Base-by-base conservation (phyloP, 1,139 yeast species). In the Suzukiozyma palmioleophila region DNA sequence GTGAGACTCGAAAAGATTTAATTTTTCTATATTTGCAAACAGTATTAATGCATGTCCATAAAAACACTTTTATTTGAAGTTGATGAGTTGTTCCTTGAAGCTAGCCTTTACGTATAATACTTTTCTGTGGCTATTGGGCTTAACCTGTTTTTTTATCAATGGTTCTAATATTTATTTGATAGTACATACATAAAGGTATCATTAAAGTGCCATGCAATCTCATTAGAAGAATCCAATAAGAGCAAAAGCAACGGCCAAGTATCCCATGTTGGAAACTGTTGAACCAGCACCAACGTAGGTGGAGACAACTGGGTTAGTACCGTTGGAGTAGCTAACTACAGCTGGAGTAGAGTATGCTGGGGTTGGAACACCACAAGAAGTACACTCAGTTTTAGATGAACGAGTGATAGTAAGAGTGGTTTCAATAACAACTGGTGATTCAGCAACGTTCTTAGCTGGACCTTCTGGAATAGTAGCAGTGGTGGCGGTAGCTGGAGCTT, bases 401-500 rank as follows among this genome's bases (percentile, higher is more conserved):
- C 39, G 32, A 12, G 39, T 32, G 13, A 25, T 32, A 18, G 36
- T 33, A 11, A 38, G 26, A 26, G 41, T 42, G 16, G 38, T 18
- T n/a, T 11, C 30, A 11, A 10, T 24, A 16, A n/a, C 14, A 12
- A 6, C 36, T 29, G 21, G 9, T 24, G 30, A 9, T 18, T 7
- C 7, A 21, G 10, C 37, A n/a, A 31, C 41, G 33, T 42, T 38
- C 24, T 42, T 40, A 12, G 38, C 29, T 33, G 43, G 16, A 24
- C 32, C 27, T 25, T 31, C 26, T 18, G 39, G 42, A 26, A 41
- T 35, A 13, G 34, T 16, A 14, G 36, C 31, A 25, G 33, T 39
- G 26, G 42, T 27, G 31, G 32, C 41, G 27, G 49, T 35, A 39
- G 48, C 16, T 22, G 35, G 7, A 29, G 18, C 40, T 33, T 38